These are phyloP conservation scores for Eucalyptus pauciflora DNA, from an alignment of 345 rosid species.

Conservation along the genomic window DNA sequence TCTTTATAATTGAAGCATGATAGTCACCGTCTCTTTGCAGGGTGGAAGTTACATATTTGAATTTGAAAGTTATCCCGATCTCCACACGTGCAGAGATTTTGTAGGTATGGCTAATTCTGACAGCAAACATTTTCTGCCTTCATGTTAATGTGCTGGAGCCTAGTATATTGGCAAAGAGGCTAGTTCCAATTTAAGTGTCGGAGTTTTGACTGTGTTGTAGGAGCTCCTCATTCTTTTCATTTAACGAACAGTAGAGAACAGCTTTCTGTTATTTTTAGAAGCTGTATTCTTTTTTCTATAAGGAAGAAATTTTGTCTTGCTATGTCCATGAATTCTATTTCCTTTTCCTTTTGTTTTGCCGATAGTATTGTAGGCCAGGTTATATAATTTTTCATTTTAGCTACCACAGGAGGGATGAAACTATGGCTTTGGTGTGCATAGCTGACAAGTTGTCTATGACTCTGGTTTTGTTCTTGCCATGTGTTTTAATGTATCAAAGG, in stretches of 20 bases:
- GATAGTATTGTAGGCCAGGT: neutral
- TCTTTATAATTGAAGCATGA: neutral
- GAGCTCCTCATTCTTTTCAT: neutral
- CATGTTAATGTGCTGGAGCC: neutral
- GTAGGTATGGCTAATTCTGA: constrained; percentile 43
- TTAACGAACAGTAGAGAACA: neutral
- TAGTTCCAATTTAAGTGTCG: neutral
- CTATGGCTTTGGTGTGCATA: neutral
- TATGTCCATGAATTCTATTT: neutral
- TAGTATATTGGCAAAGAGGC: neutral
- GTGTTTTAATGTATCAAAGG: neutral
- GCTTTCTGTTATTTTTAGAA: neutral
- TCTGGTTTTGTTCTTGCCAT: neutral
- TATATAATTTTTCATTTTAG: neutral
- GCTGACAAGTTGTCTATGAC: neutral
- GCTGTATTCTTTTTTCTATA: neutral
- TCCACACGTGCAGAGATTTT: constrained; percentile 66
- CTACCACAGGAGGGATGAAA: neutral
- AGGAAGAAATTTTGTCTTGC: neutral
- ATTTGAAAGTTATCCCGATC: constrained; percentile 72
- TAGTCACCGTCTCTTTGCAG: constrained; percentile 14
- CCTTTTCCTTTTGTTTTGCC: neutral
- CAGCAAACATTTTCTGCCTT: neutral
- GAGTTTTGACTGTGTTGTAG: neutral
- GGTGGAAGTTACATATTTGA: constrained; percentile 73